Evolutionary conservation across 345 rosid species (phyloP), one percentile per base, ranked within the genome.

Genomic region (Euphorbia peplus): DNA sequence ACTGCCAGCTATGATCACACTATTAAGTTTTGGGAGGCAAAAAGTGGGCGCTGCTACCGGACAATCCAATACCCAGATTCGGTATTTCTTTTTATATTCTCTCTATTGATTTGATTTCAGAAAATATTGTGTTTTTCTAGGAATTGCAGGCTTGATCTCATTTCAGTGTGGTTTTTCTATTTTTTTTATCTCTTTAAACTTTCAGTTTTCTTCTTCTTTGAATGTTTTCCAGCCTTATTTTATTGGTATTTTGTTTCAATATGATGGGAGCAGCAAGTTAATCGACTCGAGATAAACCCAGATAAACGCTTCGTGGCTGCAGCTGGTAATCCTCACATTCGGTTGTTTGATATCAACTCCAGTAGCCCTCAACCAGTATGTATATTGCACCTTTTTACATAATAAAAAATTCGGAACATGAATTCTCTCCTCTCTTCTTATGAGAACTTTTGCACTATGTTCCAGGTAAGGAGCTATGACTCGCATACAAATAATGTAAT

Each of bases 1-100:
- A 90, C 97, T 6, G 97, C 97, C 63, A 88, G 97, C 83, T 95
- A 91, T 72, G 99, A 91, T 80, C 95, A 88, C 56, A 87, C 90
- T 15, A 91, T 95, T 66, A 85, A 86, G 67, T 95, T 91, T 74
- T 90, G 98, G 97, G 98, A 95, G 80, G 98, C 98, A 13, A 88
- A 90, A 71, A 90, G 95, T 47, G 96, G 95, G 37, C 93, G 96
- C 22, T 95, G 98, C 80, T 90, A 91, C 78, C 91, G 93, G 24
- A 90, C 96, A 18, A 88, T 90, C 69, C 99, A 90, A 67, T 90
- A 88, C 83, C 96, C 96, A 12, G 97, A 91, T 68, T 85, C 96
- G 69, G 99, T 93, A 70, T 29, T 57, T 71, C n/a, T 55, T 58
- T 25, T 59, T 52, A 32, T 9, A 16, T 18, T 6, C 48, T 22